Conservation (phyloP, 257 asterid species). For the Nyctanthes arbortristis region DNA sequence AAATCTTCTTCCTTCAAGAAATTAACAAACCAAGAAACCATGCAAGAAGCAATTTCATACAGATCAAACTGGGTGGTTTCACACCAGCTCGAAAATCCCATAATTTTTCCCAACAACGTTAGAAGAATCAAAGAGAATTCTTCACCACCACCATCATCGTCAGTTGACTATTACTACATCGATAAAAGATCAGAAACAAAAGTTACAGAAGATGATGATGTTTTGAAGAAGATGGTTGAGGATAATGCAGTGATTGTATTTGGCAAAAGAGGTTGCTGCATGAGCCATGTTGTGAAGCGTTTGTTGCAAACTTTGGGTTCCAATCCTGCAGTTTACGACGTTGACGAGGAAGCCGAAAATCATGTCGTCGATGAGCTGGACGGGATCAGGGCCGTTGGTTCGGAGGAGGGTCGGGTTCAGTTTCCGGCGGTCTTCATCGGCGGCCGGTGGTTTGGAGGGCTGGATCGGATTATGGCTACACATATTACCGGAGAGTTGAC, state of each 20-base stretch:
- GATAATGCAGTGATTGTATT: constrained; percentile 45
- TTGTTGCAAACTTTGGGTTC: constrained; percentile 50
- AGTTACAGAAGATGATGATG: background rate
- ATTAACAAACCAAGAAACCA: background rate
- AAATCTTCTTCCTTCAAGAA: background rate
- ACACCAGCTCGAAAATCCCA: background rate
- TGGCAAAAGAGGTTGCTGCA: constrained; percentile 40
- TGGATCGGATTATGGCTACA: constrained; percentile 61
- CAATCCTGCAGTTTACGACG: constrained; percentile 53
- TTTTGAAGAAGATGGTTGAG: constrained; percentile 22
- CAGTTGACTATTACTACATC: no score
- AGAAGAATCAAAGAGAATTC: background rate
- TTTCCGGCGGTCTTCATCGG: constrained; percentile 29
- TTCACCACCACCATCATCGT: background rate
- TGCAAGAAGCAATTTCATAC: constrained; percentile 26
- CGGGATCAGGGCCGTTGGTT: background rate
- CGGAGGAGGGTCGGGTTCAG: background rate
- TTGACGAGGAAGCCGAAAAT: constrained; percentile 41
- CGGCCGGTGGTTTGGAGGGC: constrained; percentile 69
- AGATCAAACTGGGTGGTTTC: background rate
- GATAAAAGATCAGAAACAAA: no score
- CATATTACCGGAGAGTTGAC: constrained; percentile 72
- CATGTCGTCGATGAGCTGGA: constrained; percentile 13
- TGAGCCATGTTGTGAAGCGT: constrained; percentile 53
- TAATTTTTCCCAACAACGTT: background rate